Evolutionary conservation across 495 filamentous ascomycete species (phyloP).

Genomic region (Ramalina peruviana): DNA sequence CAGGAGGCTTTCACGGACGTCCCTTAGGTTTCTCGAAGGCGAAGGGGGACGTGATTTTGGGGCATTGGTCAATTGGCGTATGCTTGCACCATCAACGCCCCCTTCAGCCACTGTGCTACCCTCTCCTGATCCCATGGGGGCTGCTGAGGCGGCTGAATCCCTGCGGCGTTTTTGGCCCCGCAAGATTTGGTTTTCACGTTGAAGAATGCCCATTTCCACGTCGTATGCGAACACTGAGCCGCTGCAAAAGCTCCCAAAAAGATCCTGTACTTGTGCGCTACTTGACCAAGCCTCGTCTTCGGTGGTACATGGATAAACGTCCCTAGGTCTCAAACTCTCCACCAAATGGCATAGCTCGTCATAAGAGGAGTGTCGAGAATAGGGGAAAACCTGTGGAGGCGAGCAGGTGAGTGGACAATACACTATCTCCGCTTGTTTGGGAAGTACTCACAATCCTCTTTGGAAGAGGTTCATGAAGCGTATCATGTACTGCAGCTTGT

Average conservation of each 20-base stretch:
- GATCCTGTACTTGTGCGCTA: conserved; percentile 41
- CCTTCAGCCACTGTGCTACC: not conserved
- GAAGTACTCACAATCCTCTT: conserved; percentile 1
- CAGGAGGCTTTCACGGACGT: too few species aligned
- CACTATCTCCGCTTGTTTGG: not conserved
- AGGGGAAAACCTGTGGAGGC: conserved; percentile 49
- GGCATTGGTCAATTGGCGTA: too few species aligned
- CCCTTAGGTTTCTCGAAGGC: too few species aligned
- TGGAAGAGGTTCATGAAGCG: not conserved
- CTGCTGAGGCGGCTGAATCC: not conserved
- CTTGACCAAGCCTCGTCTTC: conserved; percentile 47
- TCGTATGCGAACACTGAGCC: conserved; percentile 52
- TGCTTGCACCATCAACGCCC: too few species aligned
- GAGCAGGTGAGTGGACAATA: not conserved
- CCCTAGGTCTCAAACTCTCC: conserved; percentile 50
- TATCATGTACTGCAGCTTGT: not conserved
- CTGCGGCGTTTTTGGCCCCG: conserved; percentile 1
- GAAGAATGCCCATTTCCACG: conserved; percentile 31
- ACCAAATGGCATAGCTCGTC: conserved; percentile 62
- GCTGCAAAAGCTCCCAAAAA: conserved; percentile 63
- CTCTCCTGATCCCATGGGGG: too few species aligned
- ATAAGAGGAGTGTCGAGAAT: conserved; percentile 83
- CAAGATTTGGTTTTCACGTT: not conserved
- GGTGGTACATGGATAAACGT: conserved; percentile 78
- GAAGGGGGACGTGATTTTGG: too few species aligned